Evolutionary conservation across 306 rosid species (phyloP), one percentile per base, ranked within the genome.

Genomic region (Vachellia collinsii): DNA sequence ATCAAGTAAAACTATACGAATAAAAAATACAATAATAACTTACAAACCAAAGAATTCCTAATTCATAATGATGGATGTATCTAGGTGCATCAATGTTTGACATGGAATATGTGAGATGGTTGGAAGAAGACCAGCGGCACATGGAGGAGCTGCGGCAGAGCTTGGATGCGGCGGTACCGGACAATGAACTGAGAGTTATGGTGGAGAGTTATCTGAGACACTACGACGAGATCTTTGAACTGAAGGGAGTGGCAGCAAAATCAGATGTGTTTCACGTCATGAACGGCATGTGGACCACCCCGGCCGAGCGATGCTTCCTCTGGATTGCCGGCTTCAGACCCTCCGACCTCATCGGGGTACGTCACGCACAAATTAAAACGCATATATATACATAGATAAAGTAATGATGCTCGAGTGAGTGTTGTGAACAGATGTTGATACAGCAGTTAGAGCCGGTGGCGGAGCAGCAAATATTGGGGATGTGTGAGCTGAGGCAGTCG

Each of bases 251-350:
- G 37, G 93, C 97, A 8, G 97, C 97, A 0, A 94, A 92, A 84
- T 84, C 98, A 3, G 98, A 94, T 38, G 98, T 92, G 11, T 91
- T 94, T 41, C 98, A 94, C 65, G 90, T 94, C 59, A 84, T 88
- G 10, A 92, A 89, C 41, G 98, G 98, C 68, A 80, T 85, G 88
- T 94, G 98, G 98, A 78, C 86, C 61, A 82, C 93, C 48, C 92
- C 93, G 7, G 97, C 95, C 11, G 99, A 94, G 85, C 97, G 97
- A 7, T 94, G 97, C 84, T 93, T 94, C 88, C 89, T 90, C 39
- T 93, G 99, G 97, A 94, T 94, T 47, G 97, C 95, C 37, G 99
- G 99, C 36, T 93, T 94, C 38, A 79, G 91, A 43, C 94, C 99
- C 72, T 94, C 99, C 6, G 97, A 94, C 0, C 90, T 94, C 64